Conservation (phyloP, 495 filamentous ascomycete species). For the Penicillium parvum region DNA sequence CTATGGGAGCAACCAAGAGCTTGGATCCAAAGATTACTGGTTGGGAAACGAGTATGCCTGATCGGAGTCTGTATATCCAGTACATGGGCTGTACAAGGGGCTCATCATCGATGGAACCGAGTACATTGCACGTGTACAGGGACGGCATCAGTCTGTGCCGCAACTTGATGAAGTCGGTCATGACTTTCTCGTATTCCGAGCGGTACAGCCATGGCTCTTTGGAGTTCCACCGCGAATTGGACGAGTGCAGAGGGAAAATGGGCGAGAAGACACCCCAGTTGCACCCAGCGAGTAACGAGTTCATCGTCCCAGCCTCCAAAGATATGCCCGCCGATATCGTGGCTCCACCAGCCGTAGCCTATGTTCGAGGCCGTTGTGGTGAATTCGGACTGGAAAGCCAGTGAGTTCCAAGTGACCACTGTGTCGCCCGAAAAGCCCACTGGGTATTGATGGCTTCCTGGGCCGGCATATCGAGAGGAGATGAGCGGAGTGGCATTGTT, state of each 20-base stretch:
- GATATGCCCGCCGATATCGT: slow-evolving; percentile 59
- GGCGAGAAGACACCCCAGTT: slow-evolving; percentile 55
- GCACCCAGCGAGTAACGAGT: slow-evolving; percentile 53
- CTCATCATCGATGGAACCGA: slow-evolving; percentile 34
- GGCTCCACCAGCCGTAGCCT: slow-evolving; percentile 62
- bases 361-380: slow-evolving; percentile 60
- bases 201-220: slow-evolving; percentile 57
- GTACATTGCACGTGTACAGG: slow-evolving; percentile 53
- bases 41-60: slow-evolving; percentile 42
- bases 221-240: slow-evolving; percentile 45
- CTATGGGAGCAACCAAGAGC: slow-evolving; percentile 51
- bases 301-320: slow-evolving; percentile 49
- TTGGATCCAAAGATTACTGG: slow-evolving; percentile 52
- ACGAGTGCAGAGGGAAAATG: slow-evolving; percentile 54
- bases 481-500: slow-evolving; percentile 30
- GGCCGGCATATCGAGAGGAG: slow-evolving; percentile 55
- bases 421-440: slow-evolving; percentile 60
- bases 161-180: slow-evolving; percentile 44
- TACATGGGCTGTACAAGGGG: slow-evolving; percentile 57
- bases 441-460: slow-evolving; percentile 57
- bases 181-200: slow-evolving; percentile 31
- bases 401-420: slow-evolving; percentile 50
- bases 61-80: slow-evolving; percentile 62
- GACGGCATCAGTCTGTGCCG: slow-evolving; percentile 54
- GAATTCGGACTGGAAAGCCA: slow-evolving; percentile 59